These are phyloP conservation scores for Rutstroemia sp. DNA, from an alignment of 2,329 filamentous ascomycete species.

Conservation along the genomic window DNA sequence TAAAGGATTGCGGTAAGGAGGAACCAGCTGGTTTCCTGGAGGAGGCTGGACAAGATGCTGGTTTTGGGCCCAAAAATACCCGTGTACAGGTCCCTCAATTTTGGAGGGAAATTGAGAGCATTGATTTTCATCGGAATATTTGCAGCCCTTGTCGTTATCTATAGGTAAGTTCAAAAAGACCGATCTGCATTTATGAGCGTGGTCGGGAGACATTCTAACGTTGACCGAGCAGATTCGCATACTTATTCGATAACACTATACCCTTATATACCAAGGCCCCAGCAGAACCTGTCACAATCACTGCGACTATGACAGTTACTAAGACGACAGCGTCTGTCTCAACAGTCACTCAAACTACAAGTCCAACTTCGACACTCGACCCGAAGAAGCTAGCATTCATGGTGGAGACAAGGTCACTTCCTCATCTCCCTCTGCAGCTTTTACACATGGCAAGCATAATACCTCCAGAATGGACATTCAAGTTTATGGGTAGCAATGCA, in stretches of 20 bases:
- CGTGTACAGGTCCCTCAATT: background rate
- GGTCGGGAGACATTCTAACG: background rate
- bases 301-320: background rate
- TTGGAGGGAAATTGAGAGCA: background rate
- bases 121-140: background rate
- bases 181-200: too few species aligned
- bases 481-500: conserved; percentile 41
- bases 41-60: too few species aligned
- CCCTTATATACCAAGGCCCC: background rate
- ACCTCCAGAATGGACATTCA: conserved; percentile 49
- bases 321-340: background rate
- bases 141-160: background rate
- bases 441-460: conserved; percentile 50
- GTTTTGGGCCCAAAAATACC: too few species aligned
- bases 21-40: background rate
- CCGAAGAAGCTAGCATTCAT: conserved; percentile 41
- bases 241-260: background rate
- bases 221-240: background rate
- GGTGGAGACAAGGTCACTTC: conserved; percentile 43
- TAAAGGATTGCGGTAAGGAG: background rate
- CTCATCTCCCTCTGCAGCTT: conserved; percentile 44
- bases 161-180: background rate
- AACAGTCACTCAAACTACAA: conserved; percentile 2
- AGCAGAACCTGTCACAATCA: background rate
- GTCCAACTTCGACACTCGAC: conserved; percentile 20